Base-by-base conservation (phyloP, 768 basidiomycete genomes). In the Tylopilus sp. region DNA sequence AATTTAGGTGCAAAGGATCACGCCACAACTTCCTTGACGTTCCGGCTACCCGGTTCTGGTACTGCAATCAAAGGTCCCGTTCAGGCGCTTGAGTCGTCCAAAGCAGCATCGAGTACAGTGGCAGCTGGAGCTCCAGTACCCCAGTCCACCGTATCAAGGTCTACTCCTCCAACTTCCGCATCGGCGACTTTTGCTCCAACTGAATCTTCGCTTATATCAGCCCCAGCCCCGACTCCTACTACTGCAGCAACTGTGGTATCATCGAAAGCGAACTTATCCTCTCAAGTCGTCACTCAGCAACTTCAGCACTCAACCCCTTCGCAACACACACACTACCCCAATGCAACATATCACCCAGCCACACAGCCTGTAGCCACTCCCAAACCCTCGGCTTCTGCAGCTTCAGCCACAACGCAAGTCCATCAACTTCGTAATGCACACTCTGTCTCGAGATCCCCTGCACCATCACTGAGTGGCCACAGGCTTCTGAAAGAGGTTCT, bases 401-500 rank as follows among this genome's bases (percentile, higher is more conserved):
- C 36, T 15, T 26, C 61, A 20, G 5, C 51, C 6, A 20, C 49
- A 25, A 47, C 54, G 15, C 33, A 57, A 47, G 40, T 31, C 18
- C 46, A 55, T 26, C 58, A 61, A 43, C 46, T 57, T 44, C 67
- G 52, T 35, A 63, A 53, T 11, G 59, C 52, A 15, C 68, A 63
- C 28, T 70, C 68, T 20, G 67, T 67, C 17, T 69, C 68, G 18
- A 67, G 69, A 46, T 61, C 69, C 3, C 57, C 66, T 45, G 53
- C 64, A 12, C 65, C 70, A 30, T 59, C 64, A n/a, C 42, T 66
- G n/a, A 60, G 51, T 56, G 64, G 70, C 6, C 59, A 61, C 42
- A 77, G 77, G 48, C 79, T 75, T 48, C 68, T 88, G 52, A 79
- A 77, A 55, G 73, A 72, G 35, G 73, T 86, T 31, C 73, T 64